phyloP scores from a whole-genome alignment of 371 early-diverging fungal species.

The Lichtheimia ornata region DNA sequence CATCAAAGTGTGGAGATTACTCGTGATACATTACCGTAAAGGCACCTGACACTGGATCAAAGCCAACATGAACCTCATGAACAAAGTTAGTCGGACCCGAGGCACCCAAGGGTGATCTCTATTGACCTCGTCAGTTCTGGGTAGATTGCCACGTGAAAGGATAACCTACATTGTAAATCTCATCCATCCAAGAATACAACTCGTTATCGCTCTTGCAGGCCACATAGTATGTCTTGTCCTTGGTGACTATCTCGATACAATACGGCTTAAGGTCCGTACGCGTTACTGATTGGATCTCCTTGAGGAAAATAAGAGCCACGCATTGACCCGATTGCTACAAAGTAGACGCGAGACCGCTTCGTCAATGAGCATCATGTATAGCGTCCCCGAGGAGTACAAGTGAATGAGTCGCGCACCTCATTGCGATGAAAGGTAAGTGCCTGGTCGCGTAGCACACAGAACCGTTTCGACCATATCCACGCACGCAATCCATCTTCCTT shows the following conservation, averaged over 20 bases:
- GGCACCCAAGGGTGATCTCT: conserved; percentile 68
- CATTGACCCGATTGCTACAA: conserved; percentile 54
- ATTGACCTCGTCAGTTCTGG: background rate
- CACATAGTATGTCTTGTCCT: conserved; percentile 86
- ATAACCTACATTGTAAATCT: conserved; percentile 76
- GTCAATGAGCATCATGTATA: background rate
- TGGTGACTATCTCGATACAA: conserved; percentile 90
- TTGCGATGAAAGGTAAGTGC: conserved; percentile 93
- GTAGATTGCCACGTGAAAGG: background rate
- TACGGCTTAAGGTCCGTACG: conserved; percentile 88
- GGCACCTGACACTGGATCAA: conserved; percentile 90
- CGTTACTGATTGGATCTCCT: conserved; percentile 84
- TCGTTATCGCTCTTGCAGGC: conserved; percentile 94
- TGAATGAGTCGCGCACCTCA: conserved; percentile 61
- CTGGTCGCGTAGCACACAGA: conserved; percentile 85
- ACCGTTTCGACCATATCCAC: conserved; percentile 95
- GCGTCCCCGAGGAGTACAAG: background rate
- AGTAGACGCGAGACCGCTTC: background rate
- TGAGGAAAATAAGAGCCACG: conserved; percentile 84
- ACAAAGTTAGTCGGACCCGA: conserved; percentile 94
- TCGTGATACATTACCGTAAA: conserved; percentile 74
- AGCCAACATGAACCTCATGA: conserved; percentile 96
- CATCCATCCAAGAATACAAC: conserved; percentile 96
- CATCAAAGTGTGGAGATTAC: background rate
- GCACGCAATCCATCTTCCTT: conserved; percentile 88